phyloP scores from a whole-genome alignment of 2,329 filamentous ascomycete species.

The Ophiocordyceps camponoti-saundersi region DNA sequence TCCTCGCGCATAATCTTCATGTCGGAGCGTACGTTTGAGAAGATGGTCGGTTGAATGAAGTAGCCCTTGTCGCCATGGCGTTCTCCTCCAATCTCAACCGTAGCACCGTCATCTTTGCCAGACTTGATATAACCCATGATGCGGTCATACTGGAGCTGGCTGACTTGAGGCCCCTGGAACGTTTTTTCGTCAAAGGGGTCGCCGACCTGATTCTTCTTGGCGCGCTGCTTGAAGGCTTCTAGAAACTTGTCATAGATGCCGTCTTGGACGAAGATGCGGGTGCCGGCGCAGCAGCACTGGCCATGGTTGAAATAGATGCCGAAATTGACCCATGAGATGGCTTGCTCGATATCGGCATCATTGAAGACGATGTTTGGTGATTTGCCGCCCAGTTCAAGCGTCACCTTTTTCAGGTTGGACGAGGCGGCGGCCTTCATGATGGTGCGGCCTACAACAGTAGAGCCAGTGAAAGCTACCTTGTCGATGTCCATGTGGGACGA shows the following conservation, averaged over 20 bases:
- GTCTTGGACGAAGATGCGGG: slow-evolving; percentile 75
- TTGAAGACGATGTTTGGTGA: slow-evolving; percentile 67
- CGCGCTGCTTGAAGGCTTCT: slow-evolving; percentile 61
- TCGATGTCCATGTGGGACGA: slow-evolving; percentile 63
- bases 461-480: slow-evolving; percentile 73
- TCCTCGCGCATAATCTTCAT: slow-evolving; percentile 91
- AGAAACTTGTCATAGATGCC: slow-evolving; percentile 79
- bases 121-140: slow-evolving; percentile 71
- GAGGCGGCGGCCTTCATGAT: slow-evolving; percentile 69
- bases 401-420: slow-evolving; percentile 71
- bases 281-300: slow-evolving; percentile 57
- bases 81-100: slow-evolving; percentile 35
- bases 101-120: slow-evolving; percentile 41
- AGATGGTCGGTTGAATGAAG: slow-evolving; percentile 87
- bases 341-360: slow-evolving; percentile 61
- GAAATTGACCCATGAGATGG: slow-evolving; percentile 63
- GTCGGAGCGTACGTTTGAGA: slow-evolving; percentile 60
- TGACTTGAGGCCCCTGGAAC: slow-evolving; percentile 82
- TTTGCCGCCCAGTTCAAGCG: slow-evolving; percentile 66
- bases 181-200: slow-evolving; percentile 65
- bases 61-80: slow-evolving; percentile 60
- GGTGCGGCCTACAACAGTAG: slow-evolving; percentile 52
- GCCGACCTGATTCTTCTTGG: slow-evolving; percentile 58
- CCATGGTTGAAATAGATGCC: slow-evolving; percentile 51
- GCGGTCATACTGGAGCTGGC: slow-evolving; percentile 70